Percentiles rank a stretch among this genome's conserved stretches.
These are phyloP conservation scores for Leptosphaerulina australis DNA, from an alignment of 2,329 filamentous ascomycete genomes.

Conservation along the genomic window DNA sequence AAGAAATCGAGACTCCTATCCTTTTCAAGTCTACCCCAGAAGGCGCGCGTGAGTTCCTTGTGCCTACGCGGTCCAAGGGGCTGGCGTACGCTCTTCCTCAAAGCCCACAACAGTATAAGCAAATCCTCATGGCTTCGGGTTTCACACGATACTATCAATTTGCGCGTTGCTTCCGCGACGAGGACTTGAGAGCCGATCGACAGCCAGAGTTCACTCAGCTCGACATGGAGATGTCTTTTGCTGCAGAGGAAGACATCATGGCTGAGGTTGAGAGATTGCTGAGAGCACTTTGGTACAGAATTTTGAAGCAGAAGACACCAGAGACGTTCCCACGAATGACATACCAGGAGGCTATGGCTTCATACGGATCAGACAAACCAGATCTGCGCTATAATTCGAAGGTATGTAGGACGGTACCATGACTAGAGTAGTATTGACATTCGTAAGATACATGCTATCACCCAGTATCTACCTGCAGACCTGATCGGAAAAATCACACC, in stretches of 20 bases:
- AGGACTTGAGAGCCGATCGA: constrained; percentile 87
- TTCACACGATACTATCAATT: constrained; percentile 87
- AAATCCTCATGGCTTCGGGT: constrained; percentile 92
- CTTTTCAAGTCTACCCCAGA: constrained; percentile 98
- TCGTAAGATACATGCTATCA: constrained; percentile 67
- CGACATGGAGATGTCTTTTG: constrained; percentile 93
- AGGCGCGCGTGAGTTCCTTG: constrained; percentile 91
- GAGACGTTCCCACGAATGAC: constrained; percentile 64
- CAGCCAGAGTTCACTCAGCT: constrained; percentile 98
- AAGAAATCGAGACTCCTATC: constrained; percentile 87
- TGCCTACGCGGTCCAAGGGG: constrained; percentile 79
- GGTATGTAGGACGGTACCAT: constrained; percentile 49
- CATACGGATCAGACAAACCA: constrained; percentile 89
- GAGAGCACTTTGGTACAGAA: constrained; percentile 58
- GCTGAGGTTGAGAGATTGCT: constrained; percentile 61
- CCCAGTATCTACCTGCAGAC: constrained; percentile 65
- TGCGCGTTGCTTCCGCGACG: constrained; percentile 92
- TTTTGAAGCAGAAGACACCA: constrained; percentile 54
- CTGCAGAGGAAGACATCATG: constrained; percentile 74
- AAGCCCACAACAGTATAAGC: constrained; percentile 98
- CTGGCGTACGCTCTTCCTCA: constrained; percentile 90
- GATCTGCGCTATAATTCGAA: constrained; percentile 77
- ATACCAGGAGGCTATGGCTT: constrained; percentile 78
- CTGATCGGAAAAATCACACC: constrained; percentile 78
- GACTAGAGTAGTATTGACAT: constrained; percentile 28